phyloP scores from a whole-genome alignment of 176 grass and related monocot genomes.

The Aegilops longissima region DNA sequence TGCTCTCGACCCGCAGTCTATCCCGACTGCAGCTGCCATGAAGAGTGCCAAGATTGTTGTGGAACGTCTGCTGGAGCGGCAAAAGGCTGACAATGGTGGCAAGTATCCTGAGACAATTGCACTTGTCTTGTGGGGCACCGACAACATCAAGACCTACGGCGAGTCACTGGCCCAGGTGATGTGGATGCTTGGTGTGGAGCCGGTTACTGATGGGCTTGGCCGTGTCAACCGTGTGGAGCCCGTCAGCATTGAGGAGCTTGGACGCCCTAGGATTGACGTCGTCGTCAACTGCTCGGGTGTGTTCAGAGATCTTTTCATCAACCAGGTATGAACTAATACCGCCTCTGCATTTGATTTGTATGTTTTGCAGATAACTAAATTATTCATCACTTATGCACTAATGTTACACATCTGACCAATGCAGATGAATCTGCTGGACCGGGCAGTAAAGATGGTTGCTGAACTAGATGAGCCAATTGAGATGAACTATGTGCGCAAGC shows the following conservation, averaged over 20 bases:
- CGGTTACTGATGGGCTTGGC: conserved; percentile 78
- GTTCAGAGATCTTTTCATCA: conserved; percentile 99
- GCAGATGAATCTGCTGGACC: conserved; percentile 97
- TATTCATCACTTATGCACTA: conserved; percentile 22
- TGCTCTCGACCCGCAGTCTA: conserved; percentile 90
- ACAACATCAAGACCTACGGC: conserved; percentile 99
- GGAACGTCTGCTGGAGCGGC: conserved; percentile 83
- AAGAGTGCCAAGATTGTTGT: conserved; percentile 95
- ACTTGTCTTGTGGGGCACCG: conserved; percentile 98
- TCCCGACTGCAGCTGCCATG: conserved; percentile 86
- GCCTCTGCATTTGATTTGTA: conserved; percentile 10
- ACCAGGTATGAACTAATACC: conserved; percentile 62
- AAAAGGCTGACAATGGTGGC: conserved; percentile 86
- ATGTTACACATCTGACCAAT: conserved; percentile 17
- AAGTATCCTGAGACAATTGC: conserved; percentile 91
- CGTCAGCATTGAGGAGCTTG: conserved; percentile 95
- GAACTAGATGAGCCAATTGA: conserved; percentile 93
- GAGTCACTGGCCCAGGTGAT: conserved; percentile 92
- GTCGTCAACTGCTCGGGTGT: conserved; percentile 99
- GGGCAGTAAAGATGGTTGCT: conserved; percentile 93
- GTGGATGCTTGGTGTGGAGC: conserved; percentile 93
- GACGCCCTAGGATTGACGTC: conserved; percentile 86
- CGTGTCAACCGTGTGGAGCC: conserved; percentile 92
- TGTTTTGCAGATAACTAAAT: not conserved
- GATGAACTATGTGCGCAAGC: conserved; percentile 95